These are phyloP conservation scores for Detonula confervacea DNA, from an alignment of 352 stramenopile species.

Conservation along the genomic window DNA sequence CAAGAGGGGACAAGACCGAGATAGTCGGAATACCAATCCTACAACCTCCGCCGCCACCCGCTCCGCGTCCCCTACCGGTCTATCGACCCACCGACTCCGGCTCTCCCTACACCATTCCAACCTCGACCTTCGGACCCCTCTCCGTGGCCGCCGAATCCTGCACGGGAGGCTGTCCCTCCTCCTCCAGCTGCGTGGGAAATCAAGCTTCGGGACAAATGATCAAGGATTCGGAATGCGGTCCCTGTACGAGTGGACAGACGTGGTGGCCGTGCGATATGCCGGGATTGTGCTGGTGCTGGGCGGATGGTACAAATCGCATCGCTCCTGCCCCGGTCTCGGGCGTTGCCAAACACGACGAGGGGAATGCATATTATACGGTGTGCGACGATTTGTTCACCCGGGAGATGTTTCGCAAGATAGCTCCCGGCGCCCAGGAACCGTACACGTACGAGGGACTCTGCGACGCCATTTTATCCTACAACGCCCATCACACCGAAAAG, in stretches of 20 bases:
- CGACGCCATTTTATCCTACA: slow-evolving; percentile 60
- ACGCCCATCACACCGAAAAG: slow-evolving; percentile 59
- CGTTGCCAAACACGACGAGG: slow-evolving; percentile 29
- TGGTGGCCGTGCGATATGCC: slow-evolving; percentile 66
- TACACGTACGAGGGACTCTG: slow-evolving; percentile 64
- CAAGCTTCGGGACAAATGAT: slow-evolving; percentile 30
- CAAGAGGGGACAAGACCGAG: slow-evolving; percentile 32
- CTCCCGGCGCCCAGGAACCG: slow-evolving; percentile 40
- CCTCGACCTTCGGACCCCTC: slow-evolving; percentile 15
- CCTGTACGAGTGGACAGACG: slow-evolving; percentile 55
- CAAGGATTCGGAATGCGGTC: slow-evolving; percentile 21
- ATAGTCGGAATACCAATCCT: slow-evolving; percentile 22
- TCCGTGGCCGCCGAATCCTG: slow-evolving; percentile 32
- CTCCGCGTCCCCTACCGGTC: neutral
- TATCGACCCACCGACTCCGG: neutral
- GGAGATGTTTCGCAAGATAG: slow-evolving; percentile 38
- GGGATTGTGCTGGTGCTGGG: slow-evolving; percentile 61
- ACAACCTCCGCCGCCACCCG: neutral
- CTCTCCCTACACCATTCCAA: slow-evolving; percentile 41
- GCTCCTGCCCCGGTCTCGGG: slow-evolving; percentile 46
- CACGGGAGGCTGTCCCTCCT: slow-evolving; percentile 23
- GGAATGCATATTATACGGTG: too few species aligned
- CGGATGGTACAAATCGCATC: slow-evolving; percentile 38
- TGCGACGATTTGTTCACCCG: slow-evolving; percentile 56
- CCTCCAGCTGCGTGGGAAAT: slow-evolving; percentile 39